phyloP scores from a whole-genome alignment of 73 alveolate species.

The Tetrahymena elliotti region DNA sequence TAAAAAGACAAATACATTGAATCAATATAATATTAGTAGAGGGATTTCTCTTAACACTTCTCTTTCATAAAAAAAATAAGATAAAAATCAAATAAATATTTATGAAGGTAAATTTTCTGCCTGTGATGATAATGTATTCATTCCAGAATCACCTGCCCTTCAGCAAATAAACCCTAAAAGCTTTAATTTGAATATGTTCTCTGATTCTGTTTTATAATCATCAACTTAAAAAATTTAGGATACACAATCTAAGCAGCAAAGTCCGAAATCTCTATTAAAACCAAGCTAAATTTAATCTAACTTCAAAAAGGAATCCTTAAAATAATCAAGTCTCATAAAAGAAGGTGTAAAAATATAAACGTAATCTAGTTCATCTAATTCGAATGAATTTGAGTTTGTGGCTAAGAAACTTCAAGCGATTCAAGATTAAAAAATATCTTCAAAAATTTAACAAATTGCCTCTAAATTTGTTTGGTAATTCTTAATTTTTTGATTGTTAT shows the following conservation, averaged over 20 bases:
- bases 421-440: not conserved
- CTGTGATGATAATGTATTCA: not conserved
- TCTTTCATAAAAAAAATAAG: not conserved
- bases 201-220: not conserved
- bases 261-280: not conserved
- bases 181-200: no score
- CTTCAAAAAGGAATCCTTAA: not conserved
- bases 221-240: not conserved
- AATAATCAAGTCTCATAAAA: no score
- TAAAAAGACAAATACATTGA: not conserved
- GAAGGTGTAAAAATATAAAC: not conserved
- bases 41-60: not conserved
- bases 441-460: not conserved
- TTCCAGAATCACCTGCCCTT: not conserved
- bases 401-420: not conserved
- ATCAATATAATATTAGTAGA: no score
- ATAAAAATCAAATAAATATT: not conserved
- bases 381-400: not conserved
- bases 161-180: not conserved
- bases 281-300: not conserved
- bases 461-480: not conserved
- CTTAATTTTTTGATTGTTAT: no score
- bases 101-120: not conserved
- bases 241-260: not conserved
- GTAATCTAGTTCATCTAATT: not conserved